A percentile compares a stretch with the other conserved stretches of the same genome.
phyloP scores from a whole-genome alignment of 805 yeast genomes.

The Barnettozyma botsteinii region DNA sequence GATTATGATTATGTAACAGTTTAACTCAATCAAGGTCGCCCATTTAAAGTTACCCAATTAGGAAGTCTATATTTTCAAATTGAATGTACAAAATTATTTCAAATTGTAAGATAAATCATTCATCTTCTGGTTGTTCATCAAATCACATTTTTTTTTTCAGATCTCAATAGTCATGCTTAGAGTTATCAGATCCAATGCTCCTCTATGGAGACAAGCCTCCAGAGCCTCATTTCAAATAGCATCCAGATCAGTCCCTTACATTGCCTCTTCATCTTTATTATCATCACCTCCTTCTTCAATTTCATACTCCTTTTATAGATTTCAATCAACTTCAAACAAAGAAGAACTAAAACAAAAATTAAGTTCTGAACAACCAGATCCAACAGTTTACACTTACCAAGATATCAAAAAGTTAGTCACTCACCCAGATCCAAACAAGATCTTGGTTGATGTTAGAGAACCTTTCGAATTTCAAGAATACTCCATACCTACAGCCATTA shows the following conservation, averaged over 20 bases:
- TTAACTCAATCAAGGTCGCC: no score
- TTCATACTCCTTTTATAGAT: constrained; percentile 5
- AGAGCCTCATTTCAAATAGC: constrained; percentile 1
- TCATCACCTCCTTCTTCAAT: no score
- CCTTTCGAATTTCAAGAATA: constrained; percentile 71
- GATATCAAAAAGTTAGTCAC: constrained; percentile 42
- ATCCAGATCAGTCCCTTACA: not conserved
- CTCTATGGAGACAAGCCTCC: not conserved
- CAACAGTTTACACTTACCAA: constrained; percentile 47
- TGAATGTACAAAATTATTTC: not conserved
- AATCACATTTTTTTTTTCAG: no score
- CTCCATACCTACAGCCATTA: constrained; percentile 76
- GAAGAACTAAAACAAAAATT: constrained; percentile 11
- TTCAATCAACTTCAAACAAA: constrained; percentile 10
- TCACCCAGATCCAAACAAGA: constrained; percentile 40
- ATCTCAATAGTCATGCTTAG: constrained; percentile 2
- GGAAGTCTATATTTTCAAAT: constrained; percentile 2
- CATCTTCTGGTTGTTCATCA: not conserved
- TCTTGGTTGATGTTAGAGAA: constrained; percentile 88
- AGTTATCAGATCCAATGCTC: constrained; percentile 3
- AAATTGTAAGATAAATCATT: not conserved
- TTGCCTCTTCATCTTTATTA: no score
- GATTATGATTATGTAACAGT: no score
- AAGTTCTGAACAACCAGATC: constrained; percentile 23
- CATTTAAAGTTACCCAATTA: constrained; percentile 10